Base-by-base conservation (phyloP, 2,329 filamentous ascomycete species). In the Pezicula carpinea region DNA sequence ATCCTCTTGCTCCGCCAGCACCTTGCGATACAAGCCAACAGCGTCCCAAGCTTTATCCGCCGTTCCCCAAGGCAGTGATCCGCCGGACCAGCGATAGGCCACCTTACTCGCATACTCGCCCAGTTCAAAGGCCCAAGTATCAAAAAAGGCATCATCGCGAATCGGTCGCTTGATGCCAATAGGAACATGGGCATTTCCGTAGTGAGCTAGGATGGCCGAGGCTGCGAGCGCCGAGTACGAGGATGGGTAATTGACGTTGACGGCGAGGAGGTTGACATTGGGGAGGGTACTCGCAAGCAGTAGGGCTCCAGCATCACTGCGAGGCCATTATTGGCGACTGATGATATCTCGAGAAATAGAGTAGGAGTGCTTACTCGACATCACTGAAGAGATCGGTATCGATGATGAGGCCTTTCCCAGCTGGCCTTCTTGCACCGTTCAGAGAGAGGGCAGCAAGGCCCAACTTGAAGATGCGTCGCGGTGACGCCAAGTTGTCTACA, bases 371-470 rank as follows among this genome's bases (percentile, higher is more conserved):
- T 54, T 61, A 71, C 68, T 74, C 71, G 32, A 73, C 70, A 44
- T 74, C 71, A 31, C 67, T 69, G 54, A 70, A 72, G 10, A 75
- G 57, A 48, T 74, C 71, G 0, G 71, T 74, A 55, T 74, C 71
- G 19, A 74, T 63, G 40, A 75, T 69, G 26, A 74, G 57, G 26
- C 67, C 69, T 47, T 67, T 70, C 26, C 45, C n/a, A 13, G 14
- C 18, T 11, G 18, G 19, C 8, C 6, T 19, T 26, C 8, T 26
- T 26, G 18, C n/a, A 19, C 38, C 21, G 23, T 21, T 23, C 18
- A 40, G 15, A 6, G 38, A 40, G 19, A 40, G 38, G 22, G 38
- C 38, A n/a, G 38, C 38, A n/a, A 40, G 38, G 10, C 38, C 38
- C 22, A 40, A 15, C 19, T 21, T 40, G 10, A 40, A 22, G n/a